Evolutionary conservation across 2,329 filamentous ascomycete genomes (phyloP), one percentile per base, ranked within the genome.

Genomic region (Monilinia polystroma): DNA sequence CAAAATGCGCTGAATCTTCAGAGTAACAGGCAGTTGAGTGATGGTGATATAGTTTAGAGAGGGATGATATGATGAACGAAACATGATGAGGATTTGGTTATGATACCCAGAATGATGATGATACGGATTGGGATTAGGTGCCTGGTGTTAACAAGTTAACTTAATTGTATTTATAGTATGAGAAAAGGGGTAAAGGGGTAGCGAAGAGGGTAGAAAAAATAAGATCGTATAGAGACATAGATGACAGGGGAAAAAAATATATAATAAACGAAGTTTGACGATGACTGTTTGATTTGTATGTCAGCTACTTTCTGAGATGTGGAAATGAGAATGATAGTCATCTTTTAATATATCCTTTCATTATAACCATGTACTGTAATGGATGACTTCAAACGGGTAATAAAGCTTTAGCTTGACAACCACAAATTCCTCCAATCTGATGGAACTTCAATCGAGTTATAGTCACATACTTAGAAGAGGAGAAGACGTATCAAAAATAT

Each of bases 131-230:
- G 41, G 43, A 23, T 45, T n/a, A 12, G 57, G 57, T 35, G 57
- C 49, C 32, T n/a, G 57, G 43, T 51, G 45, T 60, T 45, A 8
- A 60, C 38, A 51, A 23, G 45, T 23, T 60, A 18, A 60, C 20
- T 51, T 26, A 23, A 60, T 38, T 49, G 57, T 49, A 60, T 51
- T 47, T 49, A 51, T 60, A 51, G 26, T 18, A 26, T 23, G 35
- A 16, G 12, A 16, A 43, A 12, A 41, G 38, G 38, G 47, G 47
- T 23, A 29, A 38, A 32, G 20, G 29, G 32, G 16, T 26, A 35
- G 16, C 16, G 20, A 47, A 23, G 20, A 59, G 29, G 29, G 8
- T 7, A 49, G 29, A 6, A 12, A 10, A 14, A 35, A 51, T 3
- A 2, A 29, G 4, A 51, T 49, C 32, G 43, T 35, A 23, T 49